A percentile compares a stretch with the other conserved stretches of the same genome.
Evolutionary conservation across 2,329 filamentous ascomycete genomes (phyloP).

Genomic region (Aureobasidium namibiae): DNA sequence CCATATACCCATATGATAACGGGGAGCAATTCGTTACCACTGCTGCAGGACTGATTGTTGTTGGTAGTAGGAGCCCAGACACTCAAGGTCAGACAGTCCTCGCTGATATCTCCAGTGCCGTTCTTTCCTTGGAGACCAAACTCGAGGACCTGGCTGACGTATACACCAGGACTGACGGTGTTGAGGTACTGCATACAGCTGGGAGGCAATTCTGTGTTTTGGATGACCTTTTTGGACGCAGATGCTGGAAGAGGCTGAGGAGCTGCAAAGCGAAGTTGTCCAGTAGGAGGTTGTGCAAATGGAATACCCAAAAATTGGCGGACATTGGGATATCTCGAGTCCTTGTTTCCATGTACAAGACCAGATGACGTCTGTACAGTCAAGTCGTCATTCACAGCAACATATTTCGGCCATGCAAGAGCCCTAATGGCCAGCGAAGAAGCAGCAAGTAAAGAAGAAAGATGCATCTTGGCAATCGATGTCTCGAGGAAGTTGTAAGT

Average conservation of each 20-base stretch:
- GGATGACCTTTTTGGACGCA: constrained; percentile 14
- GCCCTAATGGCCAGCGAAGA: background rate
- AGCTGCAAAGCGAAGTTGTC: constrained; percentile 18
- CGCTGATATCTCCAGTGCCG: constrained; percentile 23
- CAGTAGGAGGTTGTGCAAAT: constrained; percentile 20
- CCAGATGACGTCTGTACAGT: constrained; percentile 13
- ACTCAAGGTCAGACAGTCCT: constrained; percentile 41
- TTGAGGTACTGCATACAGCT: constrained; percentile 23
- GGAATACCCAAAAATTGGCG: constrained; percentile 21
- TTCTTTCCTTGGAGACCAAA: constrained; percentile 25
- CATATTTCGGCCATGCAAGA: background rate
- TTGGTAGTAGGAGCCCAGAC: constrained; percentile 35
- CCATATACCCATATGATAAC: constrained; percentile 43
- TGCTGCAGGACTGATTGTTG: constrained; percentile 6
- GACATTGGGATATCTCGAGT: constrained; percentile 13
- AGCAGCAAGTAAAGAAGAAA: background rate
- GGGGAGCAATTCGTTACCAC: constrained; percentile 26
- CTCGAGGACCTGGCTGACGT: constrained; percentile 22
- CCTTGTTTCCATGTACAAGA: constrained; percentile 14
- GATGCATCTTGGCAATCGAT: background rate
- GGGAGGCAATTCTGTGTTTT: constrained; percentile 20
- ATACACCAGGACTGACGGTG: constrained; percentile 17
- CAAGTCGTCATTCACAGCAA: background rate
- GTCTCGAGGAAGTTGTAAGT: background rate
- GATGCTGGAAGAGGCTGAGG: constrained; percentile 18